These are phyloP conservation scores for Boechera stricta DNA, from an alignment of 345 rosid genomes.

Conservation along the genomic window DNA sequence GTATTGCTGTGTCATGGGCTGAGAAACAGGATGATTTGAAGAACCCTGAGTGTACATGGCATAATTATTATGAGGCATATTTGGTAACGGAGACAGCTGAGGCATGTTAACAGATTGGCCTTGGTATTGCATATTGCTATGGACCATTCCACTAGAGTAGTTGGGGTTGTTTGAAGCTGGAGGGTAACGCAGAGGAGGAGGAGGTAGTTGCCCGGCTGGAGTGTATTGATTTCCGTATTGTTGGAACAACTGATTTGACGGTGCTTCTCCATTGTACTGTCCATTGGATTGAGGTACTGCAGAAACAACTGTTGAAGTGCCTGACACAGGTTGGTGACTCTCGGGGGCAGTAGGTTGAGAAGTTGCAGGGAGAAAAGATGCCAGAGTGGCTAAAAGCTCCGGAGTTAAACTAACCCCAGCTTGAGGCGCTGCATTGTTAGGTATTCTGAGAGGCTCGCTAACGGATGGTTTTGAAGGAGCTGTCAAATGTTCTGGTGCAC, in stretches of 20 bases:
- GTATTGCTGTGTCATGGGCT: slow-evolving; percentile 64
- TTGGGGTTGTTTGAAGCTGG: slow-evolving; percentile 51
- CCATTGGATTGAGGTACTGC: slow-evolving; percentile 44
- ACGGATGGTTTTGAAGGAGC: slow-evolving; percentile 50
- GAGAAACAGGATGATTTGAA: slow-evolving; percentile 57
- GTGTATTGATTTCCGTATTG: slow-evolving; percentile 63
- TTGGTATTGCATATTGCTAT: slow-evolving; percentile 56
- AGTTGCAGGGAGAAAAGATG: slow-evolving; percentile 68
- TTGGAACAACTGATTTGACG: slow-evolving; percentile 52
- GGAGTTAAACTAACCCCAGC: slow-evolving; percentile 79
- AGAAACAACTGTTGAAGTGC: slow-evolving; percentile 52
- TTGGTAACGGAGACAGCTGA: slow-evolving; percentile 57
- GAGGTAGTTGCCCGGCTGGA: slow-evolving; percentile 54
- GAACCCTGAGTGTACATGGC: slow-evolving; percentile 51
- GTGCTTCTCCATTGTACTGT: slow-evolving; percentile 47
- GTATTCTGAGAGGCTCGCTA: slow-evolving; percentile 48
- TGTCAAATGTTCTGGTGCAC: slow-evolving; percentile 59
- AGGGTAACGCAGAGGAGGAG: slow-evolving; percentile 49
- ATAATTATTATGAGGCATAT: slow-evolving; percentile 49
- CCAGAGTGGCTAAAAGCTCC: slow-evolving; percentile 80
- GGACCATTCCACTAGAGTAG: slow-evolving; percentile 54
- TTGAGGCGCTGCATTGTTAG: slow-evolving; percentile 27
- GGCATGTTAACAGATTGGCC: slow-evolving; percentile 54
- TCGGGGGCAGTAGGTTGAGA: slow-evolving; percentile 58
- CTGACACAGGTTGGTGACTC: slow-evolving; percentile 54